Conservation (phyloP, 371 early-diverging fungal genomes). For the Mortierella sp. region DNA sequence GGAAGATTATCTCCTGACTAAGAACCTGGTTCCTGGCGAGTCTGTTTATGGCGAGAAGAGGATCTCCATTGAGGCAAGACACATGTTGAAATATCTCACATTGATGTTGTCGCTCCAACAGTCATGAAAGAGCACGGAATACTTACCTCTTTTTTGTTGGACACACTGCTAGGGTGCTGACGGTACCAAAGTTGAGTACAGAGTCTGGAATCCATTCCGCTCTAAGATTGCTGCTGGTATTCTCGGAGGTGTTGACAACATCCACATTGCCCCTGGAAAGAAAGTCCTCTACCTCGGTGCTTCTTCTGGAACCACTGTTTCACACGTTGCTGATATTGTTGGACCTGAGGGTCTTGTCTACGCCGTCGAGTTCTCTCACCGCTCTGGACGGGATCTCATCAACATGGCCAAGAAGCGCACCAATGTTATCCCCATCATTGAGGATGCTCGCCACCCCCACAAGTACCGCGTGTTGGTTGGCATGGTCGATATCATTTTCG, state of each 20-base stretch:
- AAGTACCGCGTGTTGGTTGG: conserved; percentile 99
- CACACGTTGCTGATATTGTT: conserved; percentile 99
- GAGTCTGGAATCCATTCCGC: conserved; percentile 99
- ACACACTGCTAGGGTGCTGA: conserved; percentile 77
- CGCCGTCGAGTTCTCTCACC: conserved; percentile 99
- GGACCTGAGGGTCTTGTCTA: conserved; percentile 99
- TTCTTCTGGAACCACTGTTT: conserved; percentile 99
- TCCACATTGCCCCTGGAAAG: conserved; percentile 97
- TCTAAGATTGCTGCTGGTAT: conserved; percentile 99
- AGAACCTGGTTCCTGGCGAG: conserved; percentile 99
- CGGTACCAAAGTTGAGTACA: conserved; percentile 98
- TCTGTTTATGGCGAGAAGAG: conserved; percentile 99
- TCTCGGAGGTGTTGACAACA: conserved; percentile 98
- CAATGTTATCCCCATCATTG: conserved; percentile 99
- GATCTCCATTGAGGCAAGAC: conserved; percentile 81
- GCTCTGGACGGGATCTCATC: conserved; percentile 99
- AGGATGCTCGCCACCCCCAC: conserved; percentile 99
- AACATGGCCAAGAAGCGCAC: conserved; percentile 99
- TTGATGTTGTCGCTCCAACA: no score
- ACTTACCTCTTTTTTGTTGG: background rate
- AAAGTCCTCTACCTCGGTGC: conserved; percentile 99
- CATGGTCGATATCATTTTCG: conserved; percentile 99
- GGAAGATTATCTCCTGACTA: conserved; percentile 99
- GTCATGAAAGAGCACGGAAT: no score
- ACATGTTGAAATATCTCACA: no score